Conservation (phyloP, 495 filamentous ascomycete species). For the Aspergillus affinis region DNA sequence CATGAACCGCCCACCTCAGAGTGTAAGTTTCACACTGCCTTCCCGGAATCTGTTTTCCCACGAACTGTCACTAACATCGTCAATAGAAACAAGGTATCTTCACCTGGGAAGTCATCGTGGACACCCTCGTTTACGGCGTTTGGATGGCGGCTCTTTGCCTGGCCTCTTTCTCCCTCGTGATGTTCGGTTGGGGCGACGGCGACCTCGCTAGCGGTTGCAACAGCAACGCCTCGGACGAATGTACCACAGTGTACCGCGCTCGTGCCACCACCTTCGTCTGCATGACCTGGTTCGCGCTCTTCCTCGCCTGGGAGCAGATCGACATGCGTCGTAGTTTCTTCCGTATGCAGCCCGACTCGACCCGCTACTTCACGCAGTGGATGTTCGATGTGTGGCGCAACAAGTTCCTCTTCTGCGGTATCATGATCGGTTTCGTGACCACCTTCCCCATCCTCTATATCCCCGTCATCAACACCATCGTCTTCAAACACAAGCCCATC, state of each 20-base stretch:
- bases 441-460: constrained; percentile 73
- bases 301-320: constrained; percentile 74
- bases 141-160: constrained; percentile 72
- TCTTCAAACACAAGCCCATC: constrained; percentile 72
- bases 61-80: constrained; percentile 29
- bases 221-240: constrained; percentile 51
- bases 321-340: constrained; percentile 68
- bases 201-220: constrained; percentile 64
- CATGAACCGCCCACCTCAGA: constrained; percentile 64
- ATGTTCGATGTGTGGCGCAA: constrained; percentile 67
- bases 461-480: constrained; percentile 63
- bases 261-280: constrained; percentile 70
- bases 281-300: constrained; percentile 73
- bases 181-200: constrained; percentile 67
- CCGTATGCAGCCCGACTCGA: constrained; percentile 59
- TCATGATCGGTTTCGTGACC: constrained; percentile 67
- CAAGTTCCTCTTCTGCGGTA: constrained; percentile 68
- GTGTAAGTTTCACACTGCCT: constrained; percentile 32
- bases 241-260: constrained; percentile 68
- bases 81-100: constrained; percentile 65
- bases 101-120: constrained; percentile 64
- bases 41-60: too few relatives aligned
- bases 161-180: constrained; percentile 60
- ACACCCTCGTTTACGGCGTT: constrained; percentile 68
- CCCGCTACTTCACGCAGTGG: constrained; percentile 54